Evolutionary conservation across 2,329 filamentous ascomycete species (phyloP).

Genomic region (Dichotomopilus funicola): DNA sequence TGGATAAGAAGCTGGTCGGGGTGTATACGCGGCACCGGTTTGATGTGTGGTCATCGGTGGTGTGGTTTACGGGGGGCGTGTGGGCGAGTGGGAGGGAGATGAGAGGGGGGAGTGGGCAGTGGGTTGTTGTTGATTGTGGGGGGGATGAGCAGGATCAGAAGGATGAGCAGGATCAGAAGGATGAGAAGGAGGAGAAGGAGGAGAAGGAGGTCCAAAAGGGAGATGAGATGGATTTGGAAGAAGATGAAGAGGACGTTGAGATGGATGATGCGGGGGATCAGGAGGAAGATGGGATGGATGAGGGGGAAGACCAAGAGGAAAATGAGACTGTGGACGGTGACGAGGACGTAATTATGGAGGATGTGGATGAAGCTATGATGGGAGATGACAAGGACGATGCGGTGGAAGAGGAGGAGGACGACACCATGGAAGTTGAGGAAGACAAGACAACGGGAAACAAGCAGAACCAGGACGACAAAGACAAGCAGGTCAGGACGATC

Average conservation of each 20-base stretch:
- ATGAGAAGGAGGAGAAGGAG: not conserved
- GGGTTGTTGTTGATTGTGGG: constrained; percentile 13
- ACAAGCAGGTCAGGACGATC: no score
- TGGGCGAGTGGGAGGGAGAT: not conserved
- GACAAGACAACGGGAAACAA: not conserved
- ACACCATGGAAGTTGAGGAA: not conserved
- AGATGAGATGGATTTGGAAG: not conserved
- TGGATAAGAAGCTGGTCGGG: not conserved
- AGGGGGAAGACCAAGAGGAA: not conserved
- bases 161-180: not conserved
- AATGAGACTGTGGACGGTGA: not conserved
- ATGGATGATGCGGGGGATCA: not conserved
- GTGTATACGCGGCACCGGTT: constrained; percentile 11
- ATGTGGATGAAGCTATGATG: not conserved
- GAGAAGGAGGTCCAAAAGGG: not conserved
- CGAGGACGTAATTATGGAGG: not conserved
- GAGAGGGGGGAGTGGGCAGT: not conserved
- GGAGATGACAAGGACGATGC: not conserved
- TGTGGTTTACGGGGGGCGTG: not conserved
- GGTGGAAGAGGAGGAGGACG: not conserved
- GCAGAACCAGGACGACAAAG: not conserved
- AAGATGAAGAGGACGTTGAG: not conserved
- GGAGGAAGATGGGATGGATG: not conserved
- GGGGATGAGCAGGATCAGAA: not conserved
- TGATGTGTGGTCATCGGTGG: constrained; percentile 14